Base-by-base conservation (phyloP, 495 filamentous ascomycete species). In the Xylaria bambusicola region DNA sequence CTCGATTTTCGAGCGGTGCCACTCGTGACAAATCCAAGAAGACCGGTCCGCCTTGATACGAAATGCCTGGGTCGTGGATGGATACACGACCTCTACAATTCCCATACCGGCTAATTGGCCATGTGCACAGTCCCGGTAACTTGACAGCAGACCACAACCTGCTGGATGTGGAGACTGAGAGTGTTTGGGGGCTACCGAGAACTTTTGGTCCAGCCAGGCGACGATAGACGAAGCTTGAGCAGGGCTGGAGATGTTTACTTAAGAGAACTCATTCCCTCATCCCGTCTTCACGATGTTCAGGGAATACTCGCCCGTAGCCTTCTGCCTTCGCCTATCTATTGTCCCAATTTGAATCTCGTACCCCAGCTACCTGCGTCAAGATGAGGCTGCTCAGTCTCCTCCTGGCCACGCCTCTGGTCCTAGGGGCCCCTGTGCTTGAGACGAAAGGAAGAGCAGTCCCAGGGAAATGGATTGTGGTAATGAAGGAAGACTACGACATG, bases 381-480 rank as follows among this genome's bases (percentile, higher is more conserved):
- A 70, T 70, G 67, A 67, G 61, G 56, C 59, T 65, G 36, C 54
- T 70, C 60, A 49, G 52, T 58, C 47, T 58, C 18, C 49, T 67
- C 5, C 27, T 70, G 6, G 13, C 27, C 40, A 58, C 52, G 24
- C 60, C 62, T n/a, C 42, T 65, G 18, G 62, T 33, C 38, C 52
- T 70, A 50, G 61, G 62, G 9, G 71, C 72, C 6, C 72, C 75
- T 49, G 61, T 76, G 57, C 64, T 77, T 31, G 56, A 64, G 40
- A 57, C 67, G 38, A 61, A 69, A 42, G 69, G 65, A 17, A 56
- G 69, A 38, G 59, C 74, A 38, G 68, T 84, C 17, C 71, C 75
- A n/a, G 71, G 73, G 56, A 79, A 77, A 66, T 86, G 82, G 73
- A 81, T 86, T 50, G 76, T 84, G 55, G 77, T 82, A 52, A 73